Evolutionary conservation across 2,329 filamentous ascomycete species (phyloP).

Genomic region (Clarireedia paspali): DNA sequence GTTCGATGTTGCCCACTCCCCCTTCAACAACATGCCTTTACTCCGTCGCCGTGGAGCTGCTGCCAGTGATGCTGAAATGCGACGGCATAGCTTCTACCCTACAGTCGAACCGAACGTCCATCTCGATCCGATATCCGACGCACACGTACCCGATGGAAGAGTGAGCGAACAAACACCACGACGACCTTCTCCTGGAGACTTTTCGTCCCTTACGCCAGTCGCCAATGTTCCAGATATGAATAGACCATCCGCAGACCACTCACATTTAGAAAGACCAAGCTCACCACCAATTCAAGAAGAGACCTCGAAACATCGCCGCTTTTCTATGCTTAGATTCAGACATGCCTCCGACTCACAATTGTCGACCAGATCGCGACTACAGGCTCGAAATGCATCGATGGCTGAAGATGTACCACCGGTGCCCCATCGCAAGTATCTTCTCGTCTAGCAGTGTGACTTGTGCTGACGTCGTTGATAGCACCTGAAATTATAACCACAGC

Average conservation of each 20-base stretch:
- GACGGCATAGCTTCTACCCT: constrained; percentile 27
- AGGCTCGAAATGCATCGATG: constrained; percentile 34
- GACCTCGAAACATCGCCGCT: constrained; percentile 49
- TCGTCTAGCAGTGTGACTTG: background rate
- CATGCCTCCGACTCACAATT: constrained; percentile 92
- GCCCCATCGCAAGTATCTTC: constrained; percentile 44
- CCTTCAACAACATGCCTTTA: constrained; percentile 21
- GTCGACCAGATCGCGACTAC: constrained; percentile 65
- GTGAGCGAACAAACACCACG: constrained; percentile 29
- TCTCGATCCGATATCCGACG: constrained; percentile 12
- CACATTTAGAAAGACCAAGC: constrained; percentile 14
- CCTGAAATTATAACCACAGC: constrained; percentile 85
- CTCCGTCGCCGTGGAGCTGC: constrained; percentile 26
- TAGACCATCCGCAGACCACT: constrained; percentile 18
- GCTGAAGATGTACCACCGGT: constrained; percentile 46
- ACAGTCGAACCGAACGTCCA: constrained; percentile 13
- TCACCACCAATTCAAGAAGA: constrained; percentile 47
- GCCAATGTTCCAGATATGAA: constrained; percentile 8
- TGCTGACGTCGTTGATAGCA: constrained; percentile 34
- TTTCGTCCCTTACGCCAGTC: constrained; percentile 16
- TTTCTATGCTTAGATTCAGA: constrained; percentile 72
- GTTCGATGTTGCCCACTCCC: constrained; percentile 7
- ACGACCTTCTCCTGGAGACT: constrained; percentile 23
- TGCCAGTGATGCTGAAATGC: constrained; percentile 24
- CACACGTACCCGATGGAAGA: constrained; percentile 19